phyloP scores from a whole-genome alignment of 768 basidiomycete species.

The Leccinum variicolor region DNA sequence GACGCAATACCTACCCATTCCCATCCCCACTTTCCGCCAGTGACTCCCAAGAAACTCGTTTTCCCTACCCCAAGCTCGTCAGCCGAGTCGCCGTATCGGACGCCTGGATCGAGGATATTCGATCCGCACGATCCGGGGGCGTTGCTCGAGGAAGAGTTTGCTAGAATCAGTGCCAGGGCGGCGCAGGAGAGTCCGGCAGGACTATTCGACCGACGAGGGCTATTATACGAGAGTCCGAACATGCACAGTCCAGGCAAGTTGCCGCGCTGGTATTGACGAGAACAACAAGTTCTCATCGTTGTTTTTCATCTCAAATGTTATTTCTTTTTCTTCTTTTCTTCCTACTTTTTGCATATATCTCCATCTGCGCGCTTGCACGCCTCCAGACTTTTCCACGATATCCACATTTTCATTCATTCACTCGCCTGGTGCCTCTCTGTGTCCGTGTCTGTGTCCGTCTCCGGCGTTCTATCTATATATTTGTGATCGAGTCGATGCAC shows the following conservation, averaged over 20 bases:
- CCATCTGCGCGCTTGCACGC: neutral
- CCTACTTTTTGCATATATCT: conserved; percentile 7
- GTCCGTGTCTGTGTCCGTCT: neutral
- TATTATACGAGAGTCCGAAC: conserved; percentile 77
- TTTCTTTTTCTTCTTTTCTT: neutral
- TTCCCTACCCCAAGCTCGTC: conserved; percentile 29
- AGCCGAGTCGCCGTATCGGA: conserved; percentile 45
- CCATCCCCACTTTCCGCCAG: conserved; percentile 28
- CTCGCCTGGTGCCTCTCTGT: neutral
- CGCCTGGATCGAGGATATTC: conserved; percentile 49
- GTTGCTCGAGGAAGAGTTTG: conserved; percentile 71
- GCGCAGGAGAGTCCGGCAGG: conserved; percentile 63
- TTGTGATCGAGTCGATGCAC: neutral
- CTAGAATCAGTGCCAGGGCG: conserved; percentile 42
- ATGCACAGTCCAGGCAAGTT: conserved; percentile 53
- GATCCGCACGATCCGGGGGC: conserved; percentile 72
- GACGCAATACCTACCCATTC: conserved; percentile 9
- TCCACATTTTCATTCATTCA: neutral
- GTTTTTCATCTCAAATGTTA: neutral
- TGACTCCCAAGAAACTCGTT: conserved; percentile 44
- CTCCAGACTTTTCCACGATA: neutral
- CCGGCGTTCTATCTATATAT: neutral
- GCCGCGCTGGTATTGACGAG: conserved; percentile 46
- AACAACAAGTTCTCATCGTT: neutral
- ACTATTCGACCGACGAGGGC: conserved; percentile 55